Conservation (phyloP, 768 basidiomycete genomes). For the Solioccasus polychromus region DNA sequence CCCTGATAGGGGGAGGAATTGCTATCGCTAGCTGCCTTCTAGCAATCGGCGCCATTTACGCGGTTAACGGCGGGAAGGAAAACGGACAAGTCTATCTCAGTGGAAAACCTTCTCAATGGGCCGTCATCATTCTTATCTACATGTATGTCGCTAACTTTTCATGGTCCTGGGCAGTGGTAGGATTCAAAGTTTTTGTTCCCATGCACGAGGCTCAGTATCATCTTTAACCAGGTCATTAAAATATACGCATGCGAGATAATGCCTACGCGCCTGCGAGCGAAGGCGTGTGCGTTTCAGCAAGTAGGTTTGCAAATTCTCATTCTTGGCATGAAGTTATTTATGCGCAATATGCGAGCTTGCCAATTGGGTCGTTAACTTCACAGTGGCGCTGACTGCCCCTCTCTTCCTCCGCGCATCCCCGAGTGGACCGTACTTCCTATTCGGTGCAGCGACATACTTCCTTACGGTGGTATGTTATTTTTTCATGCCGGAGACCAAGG, state of each 20-base stretch:
- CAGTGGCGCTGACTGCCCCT: slow-evolving; percentile 45
- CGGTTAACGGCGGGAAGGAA: slow-evolving; percentile 33
- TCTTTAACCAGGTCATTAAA: slow-evolving; percentile 28
- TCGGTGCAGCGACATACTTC: slow-evolving; percentile 36
- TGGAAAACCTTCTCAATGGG: slow-evolving; percentile 31
- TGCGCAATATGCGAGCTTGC: slow-evolving; percentile 14
- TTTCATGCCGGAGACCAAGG: slow-evolving; percentile 44
- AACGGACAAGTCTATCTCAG: slow-evolving; percentile 23
- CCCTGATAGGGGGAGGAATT: slow-evolving; percentile 43
- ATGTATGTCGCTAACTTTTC: slow-evolving; percentile 43
- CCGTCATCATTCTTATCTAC: slow-evolving; percentile 46
- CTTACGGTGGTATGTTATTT: slow-evolving; percentile 37
- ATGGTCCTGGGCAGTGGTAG: slow-evolving; percentile 42
- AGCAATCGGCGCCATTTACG: slow-evolving; percentile 44
- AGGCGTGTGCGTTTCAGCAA: slow-evolving; percentile 42
- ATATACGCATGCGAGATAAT: slow-evolving; percentile 47
- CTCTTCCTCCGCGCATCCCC: slow-evolving; percentile 43
- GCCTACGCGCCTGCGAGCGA: slow-evolving; percentile 45
- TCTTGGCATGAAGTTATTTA: not conserved
- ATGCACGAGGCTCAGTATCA: not conserved
- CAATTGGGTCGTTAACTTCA: slow-evolving; percentile 38
- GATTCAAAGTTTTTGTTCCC: not conserved
- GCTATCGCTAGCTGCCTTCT: slow-evolving; percentile 39
- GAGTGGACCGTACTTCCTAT: slow-evolving; percentile 48
- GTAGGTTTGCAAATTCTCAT: slow-evolving; percentile 24